phyloP scores from a whole-genome alignment of 768 basidiomycete genomes.

The Boletus rubropictus region DNA sequence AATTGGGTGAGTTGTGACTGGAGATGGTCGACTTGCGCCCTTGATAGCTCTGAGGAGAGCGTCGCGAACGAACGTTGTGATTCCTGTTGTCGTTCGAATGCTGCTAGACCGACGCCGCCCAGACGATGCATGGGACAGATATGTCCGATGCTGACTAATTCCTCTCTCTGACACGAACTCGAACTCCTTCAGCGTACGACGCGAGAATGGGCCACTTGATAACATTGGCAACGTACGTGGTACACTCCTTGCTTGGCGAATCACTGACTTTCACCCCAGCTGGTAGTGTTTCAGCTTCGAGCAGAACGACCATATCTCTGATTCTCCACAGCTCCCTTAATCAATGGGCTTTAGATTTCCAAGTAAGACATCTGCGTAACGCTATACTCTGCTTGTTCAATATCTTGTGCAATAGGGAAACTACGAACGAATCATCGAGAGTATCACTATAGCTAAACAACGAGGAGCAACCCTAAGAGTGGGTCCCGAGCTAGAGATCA shows the following conservation, averaged over 20 bases:
- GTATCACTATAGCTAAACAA: conserved; percentile 83
- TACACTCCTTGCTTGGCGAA: neutral
- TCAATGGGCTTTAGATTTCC: conserved; percentile 96
- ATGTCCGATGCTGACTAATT: no score
- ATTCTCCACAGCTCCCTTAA: no score
- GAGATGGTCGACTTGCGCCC: conserved; percentile 70
- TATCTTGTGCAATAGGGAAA: conserved; percentile 64
- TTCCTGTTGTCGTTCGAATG: conserved; percentile 82
- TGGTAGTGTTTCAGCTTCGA: conserved; percentile 17
- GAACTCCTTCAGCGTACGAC: no score
- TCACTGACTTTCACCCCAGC: conserved; percentile 10
- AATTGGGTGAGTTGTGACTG: conserved; percentile 80
- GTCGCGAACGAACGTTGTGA: conserved; percentile 75
- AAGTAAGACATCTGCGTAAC: conserved; percentile 41
- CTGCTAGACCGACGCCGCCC: conserved; percentile 82
- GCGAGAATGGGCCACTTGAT: conserved; percentile 73
- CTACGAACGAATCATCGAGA: conserved; percentile 81
- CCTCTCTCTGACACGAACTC: neutral
- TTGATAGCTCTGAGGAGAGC: conserved; percentile 74
- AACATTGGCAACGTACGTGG: conserved; percentile 77
- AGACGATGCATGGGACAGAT: conserved; percentile 69
- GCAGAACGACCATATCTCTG: neutral
- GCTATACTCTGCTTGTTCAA: neutral
- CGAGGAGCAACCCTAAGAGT: conserved; percentile 86
- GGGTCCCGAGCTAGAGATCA: conserved; percentile 95